Evolutionary conservation across 2,329 filamentous ascomycete species (phyloP).

Genomic region (Cercospora sp.): DNA sequence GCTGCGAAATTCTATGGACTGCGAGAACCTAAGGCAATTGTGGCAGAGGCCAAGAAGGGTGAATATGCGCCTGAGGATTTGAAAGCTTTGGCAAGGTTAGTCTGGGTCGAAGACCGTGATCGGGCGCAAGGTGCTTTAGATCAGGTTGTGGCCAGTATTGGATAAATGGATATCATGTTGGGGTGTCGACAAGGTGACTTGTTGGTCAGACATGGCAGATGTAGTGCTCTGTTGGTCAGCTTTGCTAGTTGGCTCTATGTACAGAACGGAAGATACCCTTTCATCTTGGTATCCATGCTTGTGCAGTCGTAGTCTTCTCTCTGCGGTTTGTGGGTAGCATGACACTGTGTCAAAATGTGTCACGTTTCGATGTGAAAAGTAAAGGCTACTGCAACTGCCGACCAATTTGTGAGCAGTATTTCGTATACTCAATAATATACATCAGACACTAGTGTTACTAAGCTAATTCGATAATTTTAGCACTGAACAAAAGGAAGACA

Average conservation of each 20-base stretch:
- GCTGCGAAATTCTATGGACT: slow-evolving; percentile 69
- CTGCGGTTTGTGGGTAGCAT: too few species aligned
- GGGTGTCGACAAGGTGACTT: background rate
- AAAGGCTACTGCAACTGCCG: background rate
- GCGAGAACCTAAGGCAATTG: slow-evolving; percentile 55
- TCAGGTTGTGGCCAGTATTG: slow-evolving; percentile 28
- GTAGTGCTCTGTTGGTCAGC: background rate
- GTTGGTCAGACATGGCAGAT: background rate
- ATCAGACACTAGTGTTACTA: background rate
- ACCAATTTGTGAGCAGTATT: background rate
- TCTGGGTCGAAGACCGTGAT: slow-evolving; percentile 33
- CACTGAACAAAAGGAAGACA: background rate
- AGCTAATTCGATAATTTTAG: background rate
- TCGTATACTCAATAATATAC: background rate
- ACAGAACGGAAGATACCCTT: background rate
- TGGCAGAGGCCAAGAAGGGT: slow-evolving; percentile 30
- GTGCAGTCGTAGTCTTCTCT: too few species aligned
- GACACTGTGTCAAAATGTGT: too few species aligned
- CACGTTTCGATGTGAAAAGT: too few species aligned
- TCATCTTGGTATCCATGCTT: background rate
- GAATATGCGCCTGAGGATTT: slow-evolving; percentile 44
- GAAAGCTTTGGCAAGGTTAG: slow-evolving; percentile 45
- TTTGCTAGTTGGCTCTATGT: background rate
- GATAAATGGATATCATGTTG: slow-evolving; percentile 2
- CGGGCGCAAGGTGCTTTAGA: slow-evolving; percentile 23